phyloP scores from a whole-genome alignment of 495 filamentous ascomycete genomes.

The Aspergillus egyptiacus region DNA sequence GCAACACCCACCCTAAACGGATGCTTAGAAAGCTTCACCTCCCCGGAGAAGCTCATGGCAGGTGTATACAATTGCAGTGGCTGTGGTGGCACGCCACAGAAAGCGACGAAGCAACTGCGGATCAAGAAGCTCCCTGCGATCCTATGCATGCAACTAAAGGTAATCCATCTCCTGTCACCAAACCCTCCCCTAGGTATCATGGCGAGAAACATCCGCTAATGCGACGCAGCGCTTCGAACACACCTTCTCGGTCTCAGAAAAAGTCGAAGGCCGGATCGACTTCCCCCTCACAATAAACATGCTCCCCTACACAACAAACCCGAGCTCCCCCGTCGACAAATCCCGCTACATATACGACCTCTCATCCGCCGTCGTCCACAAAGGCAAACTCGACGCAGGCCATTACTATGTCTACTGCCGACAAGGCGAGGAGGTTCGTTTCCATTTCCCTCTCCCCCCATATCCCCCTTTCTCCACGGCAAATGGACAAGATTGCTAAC shows the following conservation, averaged over 20 bases:
- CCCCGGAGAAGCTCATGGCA: constrained; percentile 60
- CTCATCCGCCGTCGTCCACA: constrained; percentile 76
- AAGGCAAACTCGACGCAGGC: constrained; percentile 78
- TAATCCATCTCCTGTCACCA: constrained; percentile 26
- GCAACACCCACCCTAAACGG: constrained; percentile 58
- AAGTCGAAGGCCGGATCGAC: constrained; percentile 72
- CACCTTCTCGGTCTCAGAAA: constrained; percentile 58
- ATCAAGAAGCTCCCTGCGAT: constrained; percentile 78
- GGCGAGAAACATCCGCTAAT: constrained; percentile 3
- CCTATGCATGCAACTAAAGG: constrained; percentile 88
- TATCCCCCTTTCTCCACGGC: not conserved
- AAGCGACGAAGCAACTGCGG: constrained; percentile 71
- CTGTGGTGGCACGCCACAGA: constrained; percentile 61
- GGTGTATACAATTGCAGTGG: constrained; percentile 76
- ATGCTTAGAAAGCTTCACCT: constrained; percentile 77
- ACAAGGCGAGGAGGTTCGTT: constrained; percentile 57
- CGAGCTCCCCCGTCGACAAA: constrained; percentile 34
- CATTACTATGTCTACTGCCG: constrained; percentile 87
- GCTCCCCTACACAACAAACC: constrained; percentile 73
- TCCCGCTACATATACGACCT: constrained; percentile 72
- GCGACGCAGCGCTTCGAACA: constrained; percentile 68
- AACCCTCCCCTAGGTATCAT: too few relatives aligned
- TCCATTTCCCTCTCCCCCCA: too few relatives aligned
- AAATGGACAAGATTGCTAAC: not conserved
- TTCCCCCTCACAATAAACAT: constrained; percentile 86